phyloP scores from a whole-genome alignment of 768 basidiomycete genomes.

The Strobilomyces echinocephalus region DNA sequence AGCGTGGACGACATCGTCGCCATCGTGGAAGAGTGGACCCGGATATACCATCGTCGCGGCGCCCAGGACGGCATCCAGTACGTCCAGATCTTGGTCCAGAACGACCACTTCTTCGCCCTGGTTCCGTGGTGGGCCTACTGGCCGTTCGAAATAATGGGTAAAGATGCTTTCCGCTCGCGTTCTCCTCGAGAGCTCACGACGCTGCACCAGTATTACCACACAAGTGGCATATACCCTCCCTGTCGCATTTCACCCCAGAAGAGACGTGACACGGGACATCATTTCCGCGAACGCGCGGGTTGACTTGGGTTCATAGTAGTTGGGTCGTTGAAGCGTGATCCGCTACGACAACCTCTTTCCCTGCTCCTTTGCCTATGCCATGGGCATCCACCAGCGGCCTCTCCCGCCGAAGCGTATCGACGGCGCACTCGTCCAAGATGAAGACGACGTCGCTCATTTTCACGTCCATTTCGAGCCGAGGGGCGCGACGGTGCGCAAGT shows the following conservation, averaged over 20 bases:
- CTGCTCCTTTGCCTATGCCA: slow-evolving; percentile 89
- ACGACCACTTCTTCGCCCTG: slow-evolving; percentile 75
- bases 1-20: slow-evolving; percentile 48
- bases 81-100: slow-evolving; percentile 78
- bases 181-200: slow-evolving; percentile 1
- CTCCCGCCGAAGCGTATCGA: slow-evolving; percentile 38
- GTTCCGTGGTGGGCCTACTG: slow-evolving; percentile 96
- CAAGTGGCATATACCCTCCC: slow-evolving; percentile 70
- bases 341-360: slow-evolving; percentile 77
- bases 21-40: slow-evolving; percentile 72
- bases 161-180: slow-evolving; percentile 9
- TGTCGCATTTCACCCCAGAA: slow-evolving; percentile 51
- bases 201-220: slow-evolving; percentile 60
- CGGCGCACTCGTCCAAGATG: slow-evolving; percentile 30
- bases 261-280: too few relatives aligned
- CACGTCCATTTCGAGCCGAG: slow-evolving; percentile 83
- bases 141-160: slow-evolving; percentile 83
- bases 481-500: slow-evolving; percentile 80
- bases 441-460: slow-evolving; percentile 64
- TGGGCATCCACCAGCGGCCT: slow-evolving; percentile 90
- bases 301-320: too few relatives aligned
- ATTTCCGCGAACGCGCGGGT: too few relatives aligned
- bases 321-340: too few relatives aligned
- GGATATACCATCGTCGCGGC: slow-evolving; percentile 57
- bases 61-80: slow-evolving; percentile 63